These are phyloP conservation scores for Aspergillus pseudotamarii DNA, from an alignment of 2,329 filamentous ascomycete genomes.

Conservation along the genomic window DNA sequence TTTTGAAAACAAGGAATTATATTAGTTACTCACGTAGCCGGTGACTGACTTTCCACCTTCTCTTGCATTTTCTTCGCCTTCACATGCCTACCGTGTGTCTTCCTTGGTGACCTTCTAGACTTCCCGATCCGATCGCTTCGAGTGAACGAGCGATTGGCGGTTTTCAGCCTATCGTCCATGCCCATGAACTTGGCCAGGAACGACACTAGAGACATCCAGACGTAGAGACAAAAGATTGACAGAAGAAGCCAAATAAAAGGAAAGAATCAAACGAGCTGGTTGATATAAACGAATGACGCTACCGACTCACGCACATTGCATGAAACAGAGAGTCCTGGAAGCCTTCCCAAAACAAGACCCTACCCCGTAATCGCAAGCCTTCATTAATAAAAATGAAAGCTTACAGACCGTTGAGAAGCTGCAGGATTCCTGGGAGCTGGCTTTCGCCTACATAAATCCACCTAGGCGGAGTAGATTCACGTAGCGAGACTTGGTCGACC, in stretches of 20 bases:
- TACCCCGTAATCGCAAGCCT: conserved; percentile 31
- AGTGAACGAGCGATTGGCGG: conserved; percentile 93
- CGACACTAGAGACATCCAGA: conserved; percentile 53
- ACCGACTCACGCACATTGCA: conserved; percentile 56
- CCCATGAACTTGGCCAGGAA: conserved; percentile 30
- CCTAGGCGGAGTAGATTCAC: conserved; percentile 23
- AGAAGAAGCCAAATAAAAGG: conserved; percentile 41
- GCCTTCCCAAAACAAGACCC: conserved; percentile 44
- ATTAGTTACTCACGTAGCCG: conserved; percentile 47
- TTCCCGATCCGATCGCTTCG: conserved; percentile 87
- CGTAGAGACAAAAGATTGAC: conserved; percentile 44
- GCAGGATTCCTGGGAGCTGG: conserved; percentile 28
- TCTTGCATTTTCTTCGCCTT: conserved; percentile 88
- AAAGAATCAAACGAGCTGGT: conserved; percentile 45
- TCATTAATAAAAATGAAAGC: conserved; percentile 32
- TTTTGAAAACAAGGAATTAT: not conserved
- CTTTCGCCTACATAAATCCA: conserved; percentile 54
- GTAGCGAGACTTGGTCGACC: conserved; percentile 42
- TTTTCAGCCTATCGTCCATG: conserved; percentile 52
- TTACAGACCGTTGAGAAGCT: conserved; percentile 26
- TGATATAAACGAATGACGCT: conserved; percentile 44
- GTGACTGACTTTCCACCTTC: conserved; percentile 65
- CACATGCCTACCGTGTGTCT: conserved; percentile 73
- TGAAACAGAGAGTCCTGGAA: conserved; percentile 54
- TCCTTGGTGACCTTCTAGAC: conserved; percentile 76